Evolutionary conservation across 2,329 filamentous ascomycete species (phyloP).

Genomic region (Microsporum audouinii): DNA sequence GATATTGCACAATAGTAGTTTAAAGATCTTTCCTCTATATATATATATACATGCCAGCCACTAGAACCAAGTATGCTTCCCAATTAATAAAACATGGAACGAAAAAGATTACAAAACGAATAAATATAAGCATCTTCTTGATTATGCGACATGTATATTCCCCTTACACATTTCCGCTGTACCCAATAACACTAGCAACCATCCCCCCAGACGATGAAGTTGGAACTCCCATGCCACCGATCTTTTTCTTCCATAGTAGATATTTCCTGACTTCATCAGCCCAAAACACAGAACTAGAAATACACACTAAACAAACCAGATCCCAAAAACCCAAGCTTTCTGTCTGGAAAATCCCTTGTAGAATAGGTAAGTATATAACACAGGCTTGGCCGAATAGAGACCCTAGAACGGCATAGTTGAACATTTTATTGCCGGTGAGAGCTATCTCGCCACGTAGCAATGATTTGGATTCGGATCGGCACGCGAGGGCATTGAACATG

Average conservation of each 20-base stretch:
- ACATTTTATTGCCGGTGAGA: slow-evolving; percentile 77
- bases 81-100: not conserved
- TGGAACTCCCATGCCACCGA: slow-evolving; percentile 19
- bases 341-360: slow-evolving; percentile 93
- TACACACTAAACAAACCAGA: slow-evolving; percentile 56
- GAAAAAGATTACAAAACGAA: not conserved
- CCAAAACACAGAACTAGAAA: slow-evolving; percentile 91
- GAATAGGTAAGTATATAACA: slow-evolving; percentile 87
- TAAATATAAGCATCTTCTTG: not conserved
- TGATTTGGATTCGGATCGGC: slow-evolving; percentile 82
- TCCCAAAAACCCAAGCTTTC: slow-evolving; percentile 69
- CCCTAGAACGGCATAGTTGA: slow-evolving; percentile 88
- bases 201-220: slow-evolving; percentile 14
- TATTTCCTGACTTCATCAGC: slow-evolving; percentile 85
- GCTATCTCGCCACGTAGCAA: slow-evolving; percentile 76
- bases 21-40: not conserved
- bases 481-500: slow-evolving; percentile 97
- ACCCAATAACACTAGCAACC: slow-evolving; percentile 20
- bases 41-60: not conserved
- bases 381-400: slow-evolving; percentile 75
- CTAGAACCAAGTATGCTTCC: not conserved
- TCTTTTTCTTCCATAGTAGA: slow-evolving; percentile 19
- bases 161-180: slow-evolving; percentile 32
- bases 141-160: not conserved
- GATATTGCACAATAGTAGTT: not conserved